A percentile compares a stretch with the other conserved stretches of the same genome.
Conservation (phyloP, 2,329 filamentous ascomycete species). For the Calonectria leucothoes region DNA sequence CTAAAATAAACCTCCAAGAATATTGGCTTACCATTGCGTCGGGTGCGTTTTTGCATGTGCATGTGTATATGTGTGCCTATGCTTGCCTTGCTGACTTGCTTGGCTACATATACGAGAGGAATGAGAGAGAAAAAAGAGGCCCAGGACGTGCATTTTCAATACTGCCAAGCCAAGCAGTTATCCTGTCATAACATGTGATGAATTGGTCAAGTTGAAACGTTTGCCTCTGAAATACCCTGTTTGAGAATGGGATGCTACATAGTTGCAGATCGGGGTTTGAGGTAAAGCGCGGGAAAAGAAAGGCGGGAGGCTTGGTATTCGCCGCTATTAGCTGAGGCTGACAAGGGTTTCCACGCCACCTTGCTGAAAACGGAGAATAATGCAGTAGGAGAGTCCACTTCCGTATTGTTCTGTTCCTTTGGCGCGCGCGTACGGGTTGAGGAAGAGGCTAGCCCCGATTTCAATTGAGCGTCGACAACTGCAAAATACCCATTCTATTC, state of each 20-base stretch:
- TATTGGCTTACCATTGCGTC: neutral
- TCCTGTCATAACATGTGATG: neutral
- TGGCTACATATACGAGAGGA: neutral
- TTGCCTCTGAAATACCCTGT: neutral
- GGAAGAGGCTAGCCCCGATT: neutral
- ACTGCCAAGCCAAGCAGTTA: neutral
- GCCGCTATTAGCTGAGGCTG: neutral
- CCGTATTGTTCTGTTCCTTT: neutral
- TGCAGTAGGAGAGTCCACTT: neutral
- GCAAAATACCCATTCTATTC: neutral
- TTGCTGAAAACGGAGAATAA: neutral
- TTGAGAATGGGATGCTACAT: neutral
- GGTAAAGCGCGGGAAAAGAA: neutral
- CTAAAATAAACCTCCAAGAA: neutral
- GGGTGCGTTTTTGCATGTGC: neutral
- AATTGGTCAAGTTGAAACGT: neutral
- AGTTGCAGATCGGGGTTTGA: neutral
- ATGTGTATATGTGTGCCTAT: neutral
- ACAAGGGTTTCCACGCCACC: neutral
- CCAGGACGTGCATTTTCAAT: neutral
- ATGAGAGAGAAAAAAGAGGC: neutral
- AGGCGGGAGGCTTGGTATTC: neutral
- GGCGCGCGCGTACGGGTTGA: neutral
- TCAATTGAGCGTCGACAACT: neutral
- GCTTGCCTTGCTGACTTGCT: neutral